Conservation (phyloP, 2,329 filamentous ascomycete species). For the Talaromyces sp. region DNA sequence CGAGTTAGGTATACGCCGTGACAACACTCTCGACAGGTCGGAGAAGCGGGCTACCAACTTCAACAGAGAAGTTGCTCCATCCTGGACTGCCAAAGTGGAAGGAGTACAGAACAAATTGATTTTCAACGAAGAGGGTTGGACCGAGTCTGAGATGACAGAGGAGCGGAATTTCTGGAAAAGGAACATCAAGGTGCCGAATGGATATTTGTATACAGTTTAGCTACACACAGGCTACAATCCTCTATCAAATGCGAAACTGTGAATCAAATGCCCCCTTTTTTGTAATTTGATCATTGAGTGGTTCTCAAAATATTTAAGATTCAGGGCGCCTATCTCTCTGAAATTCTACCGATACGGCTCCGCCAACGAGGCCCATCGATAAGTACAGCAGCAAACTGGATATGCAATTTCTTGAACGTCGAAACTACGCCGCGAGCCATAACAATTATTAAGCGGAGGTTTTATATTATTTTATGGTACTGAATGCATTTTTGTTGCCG, state of each 20-base stretch:
- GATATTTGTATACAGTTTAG: neutral
- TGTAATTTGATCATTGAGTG: no score
- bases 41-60: neutral
- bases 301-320: no score
- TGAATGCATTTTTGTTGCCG: constrained; percentile 30
- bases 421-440: constrained; percentile 22
- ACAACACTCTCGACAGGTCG: neutral
- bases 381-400: constrained; percentile 23
- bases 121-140: neutral
- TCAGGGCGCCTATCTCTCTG: constrained; percentile 14
- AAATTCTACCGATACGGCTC: constrained; percentile 23
- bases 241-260: neutral
- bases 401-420: constrained; percentile 21
- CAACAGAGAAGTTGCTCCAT: neutral
- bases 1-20: neutral
- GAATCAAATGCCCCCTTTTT: neutral
- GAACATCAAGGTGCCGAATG: neutral
- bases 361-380: constrained; percentile 20
- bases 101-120: neutral
- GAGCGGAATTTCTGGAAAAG: neutral
- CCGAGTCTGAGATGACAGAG: neutral
- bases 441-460: constrained; percentile 32
- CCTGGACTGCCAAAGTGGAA: neutral
- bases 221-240: neutral
- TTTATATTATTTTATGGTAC: constrained; percentile 28